Evolutionary conservation across 2,329 filamentous ascomycete genomes (phyloP), one percentile per base, ranked within the genome.

Genomic region (Fusarium albidum): DNA sequence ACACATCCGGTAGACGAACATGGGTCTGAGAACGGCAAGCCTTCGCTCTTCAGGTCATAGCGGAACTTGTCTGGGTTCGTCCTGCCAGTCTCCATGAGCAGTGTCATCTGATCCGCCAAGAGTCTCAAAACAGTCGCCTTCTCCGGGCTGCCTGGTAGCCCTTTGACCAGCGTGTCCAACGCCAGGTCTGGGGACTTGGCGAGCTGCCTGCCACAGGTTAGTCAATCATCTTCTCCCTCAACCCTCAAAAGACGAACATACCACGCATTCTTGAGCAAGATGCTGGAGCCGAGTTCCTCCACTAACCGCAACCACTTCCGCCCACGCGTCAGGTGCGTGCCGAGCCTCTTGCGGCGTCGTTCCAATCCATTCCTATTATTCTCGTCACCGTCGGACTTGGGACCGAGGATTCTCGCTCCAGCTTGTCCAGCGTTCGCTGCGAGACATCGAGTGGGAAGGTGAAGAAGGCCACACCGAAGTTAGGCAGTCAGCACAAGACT

Each of bases 241-340:
- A 21, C 26, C 25, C 18, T 17, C 31, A 34, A n/a, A 48, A n/a
- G 25, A 32, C 31, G 21, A 25, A 21, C 50, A 8, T 44, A 49
- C 50, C 44, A 53, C 18, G 39, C 42, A 40, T 49, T 28, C 31
- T 48, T 38, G 26, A 44, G 32, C 33, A 53, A 31, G 37, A 53
- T 49, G 12, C 50, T 26, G n/a, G 33, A 48, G 28, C 50, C 25
- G 33, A 49, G 34, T 28, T 33, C 26, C 10, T 38, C 6, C 17
- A 48, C 38, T 29, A 56, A 25, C 14, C 42, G 48, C 34, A 32
- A 29, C 39, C 38, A 52, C 43, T 56, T 56, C 32, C 33, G 25
- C 18, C 47, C 38, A 44, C 38, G 43, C 9, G 27, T 40, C 18
- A 55, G 32, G 32, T 52, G 11, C 21, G 26, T 51, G 17, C 21